Evolutionary conservation across 345 rosid species (phyloP).

Genomic region (Citrus trifoliata): DNA sequence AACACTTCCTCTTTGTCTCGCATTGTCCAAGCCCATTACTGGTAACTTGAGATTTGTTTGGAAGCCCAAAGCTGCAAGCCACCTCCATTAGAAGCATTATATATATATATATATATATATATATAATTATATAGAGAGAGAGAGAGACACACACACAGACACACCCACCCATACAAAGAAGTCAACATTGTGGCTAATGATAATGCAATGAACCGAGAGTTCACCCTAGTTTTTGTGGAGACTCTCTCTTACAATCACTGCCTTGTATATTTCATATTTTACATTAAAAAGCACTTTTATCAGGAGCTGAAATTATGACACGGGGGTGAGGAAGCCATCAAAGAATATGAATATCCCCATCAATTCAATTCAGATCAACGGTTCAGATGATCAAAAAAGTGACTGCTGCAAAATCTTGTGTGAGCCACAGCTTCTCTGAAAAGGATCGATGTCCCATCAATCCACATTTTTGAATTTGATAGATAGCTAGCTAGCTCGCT

Average conservation of each 20-base stretch:
- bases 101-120: fast-evolving
- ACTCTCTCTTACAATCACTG: background rate
- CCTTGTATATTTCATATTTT: too few species aligned
- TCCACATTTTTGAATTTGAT: constrained; percentile 10
- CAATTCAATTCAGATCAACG: constrained; percentile 17
- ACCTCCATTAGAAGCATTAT: background rate
- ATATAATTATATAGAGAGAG: fast-evolving
- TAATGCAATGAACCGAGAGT: background rate
- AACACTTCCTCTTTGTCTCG: background rate
- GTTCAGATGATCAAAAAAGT: constrained; percentile 11
- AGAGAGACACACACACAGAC: too few species aligned
- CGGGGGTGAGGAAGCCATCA: background rate
- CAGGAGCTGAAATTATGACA: constrained; percentile 1
- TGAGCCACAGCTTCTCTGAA: constrained; percentile 2
- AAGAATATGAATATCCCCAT: constrained; percentile 17
- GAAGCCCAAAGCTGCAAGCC: background rate
- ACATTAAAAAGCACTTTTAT: background rate
- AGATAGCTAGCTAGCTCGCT: background rate
- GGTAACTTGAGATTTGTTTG: background rate
- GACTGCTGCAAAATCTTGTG: background rate
- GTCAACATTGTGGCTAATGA: background rate
- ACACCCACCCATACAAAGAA: too few species aligned
- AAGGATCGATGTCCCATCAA: constrained; percentile 25
- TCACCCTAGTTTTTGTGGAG: too few species aligned
- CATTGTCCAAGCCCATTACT: background rate